phyloP scores from a whole-genome alignment of 306 rosid species.

The Inga leiocalycina region DNA sequence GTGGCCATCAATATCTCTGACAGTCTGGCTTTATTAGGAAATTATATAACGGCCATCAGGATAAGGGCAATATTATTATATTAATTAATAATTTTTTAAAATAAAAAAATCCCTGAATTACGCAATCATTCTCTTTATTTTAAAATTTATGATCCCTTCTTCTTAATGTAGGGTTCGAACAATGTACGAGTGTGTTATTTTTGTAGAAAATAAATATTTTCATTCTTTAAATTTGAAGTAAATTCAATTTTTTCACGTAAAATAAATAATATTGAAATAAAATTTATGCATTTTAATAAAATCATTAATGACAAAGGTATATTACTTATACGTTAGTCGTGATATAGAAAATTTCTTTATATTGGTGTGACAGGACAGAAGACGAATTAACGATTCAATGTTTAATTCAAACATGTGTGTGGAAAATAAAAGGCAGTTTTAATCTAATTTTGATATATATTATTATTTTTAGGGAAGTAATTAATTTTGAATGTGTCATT shows the following conservation, averaged over 20 bases:
- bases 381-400: neutral
- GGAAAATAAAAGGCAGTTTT: neutral
- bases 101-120: neutral
- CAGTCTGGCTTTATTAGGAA: neutral
- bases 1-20: neutral
- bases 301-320: too few species aligned
- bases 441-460: neutral
- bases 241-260: neutral
- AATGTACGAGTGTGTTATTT: neutral
- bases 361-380: neutral
- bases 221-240: neutral
- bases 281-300: neutral
- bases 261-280: neutral
- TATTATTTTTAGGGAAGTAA: neutral
- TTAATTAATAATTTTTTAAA: neutral
- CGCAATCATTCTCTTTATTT: neutral
- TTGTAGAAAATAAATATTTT: too few species aligned
- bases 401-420: neutral
- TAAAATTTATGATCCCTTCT: neutral
- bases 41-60: neutral
- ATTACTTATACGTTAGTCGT: neutral
- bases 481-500: neutral
- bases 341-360: neutral
- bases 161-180: neutral
- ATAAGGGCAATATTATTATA: neutral